Evolutionary conservation across 2,329 filamentous ascomycete species (phyloP), one percentile per base, ranked within the genome.

Genomic region (Arthrinium phaeospermum): DNA sequence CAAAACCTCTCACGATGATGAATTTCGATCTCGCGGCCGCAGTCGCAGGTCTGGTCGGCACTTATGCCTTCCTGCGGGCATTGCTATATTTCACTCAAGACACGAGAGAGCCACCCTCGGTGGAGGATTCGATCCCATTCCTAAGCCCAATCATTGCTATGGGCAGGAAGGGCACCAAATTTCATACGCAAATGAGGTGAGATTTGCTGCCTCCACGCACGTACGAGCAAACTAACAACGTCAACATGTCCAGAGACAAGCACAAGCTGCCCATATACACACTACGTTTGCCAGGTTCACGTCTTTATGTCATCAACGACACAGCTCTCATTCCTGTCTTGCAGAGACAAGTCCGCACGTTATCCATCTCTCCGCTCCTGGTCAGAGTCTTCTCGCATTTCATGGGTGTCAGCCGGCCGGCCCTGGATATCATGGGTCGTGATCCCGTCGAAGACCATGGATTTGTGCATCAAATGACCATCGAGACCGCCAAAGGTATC

Each of bases 91-190:
- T 46, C 5, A 70, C 69, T 4, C 69, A 70, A 71, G 67, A 76
- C 73, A 41, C 37, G 14, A 61, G 41, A 19, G 69, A 70, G 69
- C 69, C 69, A 27, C 47, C 12, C 0, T 30, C 64, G 22, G 27
- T 67, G 24, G 70, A 47, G 44, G 57, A 47, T 82, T 83, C 24
- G 84, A 84, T 47, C 16, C 45, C 16, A 7, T 47, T 47, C 45
- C 45, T 47, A 6, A 47, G 16, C 45, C 45, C 45, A 47, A 5
- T 47, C 14, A 22, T 47, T 8, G 45, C 19, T 22, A 22, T 47
- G 45, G 45, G 5, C 22, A 47, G 45, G 19, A 22, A 47, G 16
- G 45, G 45, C 16, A 4, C 45, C 45, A 47, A 47, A 8, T 47
- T 47, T 7, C 45, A 47, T 22, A 22, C 22, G 4, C 45, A 7